These are phyloP conservation scores for Kappamyces sp. DNA, from an alignment of 192 early-diverging fungal species.

Conservation along the genomic window DNA sequence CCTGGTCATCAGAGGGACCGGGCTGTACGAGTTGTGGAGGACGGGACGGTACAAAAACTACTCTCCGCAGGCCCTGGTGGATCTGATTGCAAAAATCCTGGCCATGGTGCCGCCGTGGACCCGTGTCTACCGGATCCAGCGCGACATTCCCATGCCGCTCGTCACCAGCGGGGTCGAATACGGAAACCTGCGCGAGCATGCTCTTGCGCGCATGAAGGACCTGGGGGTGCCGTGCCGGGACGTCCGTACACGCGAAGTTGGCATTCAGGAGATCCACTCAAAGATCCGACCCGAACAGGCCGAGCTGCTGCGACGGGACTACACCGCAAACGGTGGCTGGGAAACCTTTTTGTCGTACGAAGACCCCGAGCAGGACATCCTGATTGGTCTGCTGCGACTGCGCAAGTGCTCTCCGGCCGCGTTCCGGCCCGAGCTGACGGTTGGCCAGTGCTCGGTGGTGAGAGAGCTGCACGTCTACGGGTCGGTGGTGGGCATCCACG, in stretches of 20 bases:
- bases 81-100: slow-evolving; percentile 90
- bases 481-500: slow-evolving; percentile 91
- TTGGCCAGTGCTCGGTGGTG: slow-evolving; percentile 80
- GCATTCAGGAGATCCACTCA: slow-evolving; percentile 96
- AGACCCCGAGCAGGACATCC: slow-evolving; percentile 92
- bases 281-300: slow-evolving; percentile 85
- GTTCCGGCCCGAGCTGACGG: slow-evolving; percentile 88
- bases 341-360: slow-evolving; percentile 99
- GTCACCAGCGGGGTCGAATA: slow-evolving; percentile 98
- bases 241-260: slow-evolving; percentile 96
- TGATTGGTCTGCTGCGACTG: slow-evolving; percentile 89
- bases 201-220: slow-evolving; percentile 93
- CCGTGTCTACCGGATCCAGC: slow-evolving; percentile 94
- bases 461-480: slow-evolving; percentile 98
- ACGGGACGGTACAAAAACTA: slow-evolving; percentile 98
- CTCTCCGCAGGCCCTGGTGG: slow-evolving; percentile 90
- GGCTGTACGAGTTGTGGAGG: slow-evolving; percentile 96
- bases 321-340: slow-evolving; percentile 97
- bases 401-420: slow-evolving; percentile 84
- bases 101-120: slow-evolving; percentile 99
- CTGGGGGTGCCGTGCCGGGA: slow-evolving; percentile 93
- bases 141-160: slow-evolving; percentile 99
- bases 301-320: slow-evolving; percentile 95
- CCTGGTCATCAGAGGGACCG: slow-evolving; percentile 96
- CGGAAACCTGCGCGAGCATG: slow-evolving; percentile 93